These are phyloP conservation scores for Dryadomyces quercus-mongolicae DNA, from an alignment of 2,329 filamentous ascomycete species.

Conservation along the genomic window DNA sequence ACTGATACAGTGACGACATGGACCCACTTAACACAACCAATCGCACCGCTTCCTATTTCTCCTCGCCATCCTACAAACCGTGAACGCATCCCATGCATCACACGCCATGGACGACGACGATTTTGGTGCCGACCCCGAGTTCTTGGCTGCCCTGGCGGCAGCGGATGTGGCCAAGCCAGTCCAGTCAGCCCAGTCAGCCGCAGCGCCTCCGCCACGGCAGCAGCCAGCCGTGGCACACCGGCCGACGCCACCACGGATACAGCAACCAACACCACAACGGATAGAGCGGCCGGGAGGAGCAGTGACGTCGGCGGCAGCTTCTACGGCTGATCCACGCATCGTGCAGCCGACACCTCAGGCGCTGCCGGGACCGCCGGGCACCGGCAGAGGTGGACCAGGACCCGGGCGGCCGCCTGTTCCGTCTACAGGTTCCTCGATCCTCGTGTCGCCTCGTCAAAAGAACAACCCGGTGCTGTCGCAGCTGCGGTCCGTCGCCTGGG, in stretches of 20 bases:
- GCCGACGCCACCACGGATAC: constrained; percentile 28
- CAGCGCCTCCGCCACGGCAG: too few species aligned
- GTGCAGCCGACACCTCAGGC: constrained; percentile 83
- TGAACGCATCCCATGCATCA: neutral
- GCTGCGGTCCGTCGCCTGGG: constrained; percentile 78
- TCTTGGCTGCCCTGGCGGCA: constrained; percentile 42
- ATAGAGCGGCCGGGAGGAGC: constrained; percentile 27
- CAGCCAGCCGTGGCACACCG: constrained; percentile 20
- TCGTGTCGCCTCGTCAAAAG: constrained; percentile 86
- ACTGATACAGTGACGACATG: neutral
- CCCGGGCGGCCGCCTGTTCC: constrained; percentile 14
- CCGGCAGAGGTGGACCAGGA: neutral
- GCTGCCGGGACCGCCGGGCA: constrained; percentile 39
- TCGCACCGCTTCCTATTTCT: neutral
- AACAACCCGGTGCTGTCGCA: constrained; percentile 85
- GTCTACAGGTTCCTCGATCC: constrained; percentile 59
- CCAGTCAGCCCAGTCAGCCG: constrained; percentile 8
- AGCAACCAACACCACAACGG: constrained; percentile 41
- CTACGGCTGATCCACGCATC: constrained; percentile 49
- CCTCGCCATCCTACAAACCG: neutral
- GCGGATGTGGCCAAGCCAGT: constrained; percentile 21
- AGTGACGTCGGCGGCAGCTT: constrained; percentile 11
- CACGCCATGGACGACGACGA: constrained; percentile 31
- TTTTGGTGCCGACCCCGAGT: constrained; percentile 44
- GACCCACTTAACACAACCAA: neutral